Evolutionary conservation across 73 alveolate species (phyloP).

Genomic region (Paramecium octaurelia): DNA sequence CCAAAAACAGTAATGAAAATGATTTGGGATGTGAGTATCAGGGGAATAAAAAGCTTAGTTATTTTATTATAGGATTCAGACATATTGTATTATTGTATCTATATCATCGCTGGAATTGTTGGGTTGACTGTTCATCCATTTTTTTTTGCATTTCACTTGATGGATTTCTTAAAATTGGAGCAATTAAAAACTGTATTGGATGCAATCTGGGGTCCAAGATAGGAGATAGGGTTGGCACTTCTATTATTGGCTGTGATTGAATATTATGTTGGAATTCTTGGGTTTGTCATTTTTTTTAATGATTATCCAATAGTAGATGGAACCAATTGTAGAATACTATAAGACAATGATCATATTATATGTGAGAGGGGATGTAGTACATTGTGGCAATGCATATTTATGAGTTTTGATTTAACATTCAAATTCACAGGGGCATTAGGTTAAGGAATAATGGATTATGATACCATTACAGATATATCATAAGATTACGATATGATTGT

Average conservation of each 20-base stretch:
- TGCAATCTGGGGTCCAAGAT: slow-evolving; percentile 90
- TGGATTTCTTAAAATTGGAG: slow-evolving; percentile 81
- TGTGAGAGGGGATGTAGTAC: slow-evolving; percentile 83
- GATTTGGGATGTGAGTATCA: neutral
- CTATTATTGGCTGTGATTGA: slow-evolving; percentile 84
- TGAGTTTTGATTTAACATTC: slow-evolving; percentile 81
- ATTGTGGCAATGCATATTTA: slow-evolving; percentile 75
- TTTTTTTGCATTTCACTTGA: slow-evolving; percentile 84
- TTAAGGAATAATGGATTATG: slow-evolving; percentile 63
- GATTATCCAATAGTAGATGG: slow-evolving; percentile 61
- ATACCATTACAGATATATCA: slow-evolving; percentile 65
- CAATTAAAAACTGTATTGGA: slow-evolving; percentile 88
- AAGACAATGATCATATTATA: neutral
- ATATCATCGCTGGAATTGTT: slow-evolving; percentile 81
- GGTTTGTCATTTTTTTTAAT: slow-evolving; percentile 80
- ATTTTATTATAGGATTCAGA: slow-evolving; percentile 59
- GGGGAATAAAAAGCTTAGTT: neutral
- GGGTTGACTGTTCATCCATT: slow-evolving; percentile 85
- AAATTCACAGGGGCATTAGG: slow-evolving; percentile 93
- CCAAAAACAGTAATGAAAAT: neutral
- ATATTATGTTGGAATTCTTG: slow-evolving; percentile 86
- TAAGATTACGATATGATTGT: neutral
- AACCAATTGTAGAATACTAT: neutral
- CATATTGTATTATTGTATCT: slow-evolving; percentile 74
- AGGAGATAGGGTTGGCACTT: slow-evolving; percentile 85